Base-by-base conservation (phyloP, 768 basidiomycete genomes). In the Rhodotorula sphaerocarpa region DNA sequence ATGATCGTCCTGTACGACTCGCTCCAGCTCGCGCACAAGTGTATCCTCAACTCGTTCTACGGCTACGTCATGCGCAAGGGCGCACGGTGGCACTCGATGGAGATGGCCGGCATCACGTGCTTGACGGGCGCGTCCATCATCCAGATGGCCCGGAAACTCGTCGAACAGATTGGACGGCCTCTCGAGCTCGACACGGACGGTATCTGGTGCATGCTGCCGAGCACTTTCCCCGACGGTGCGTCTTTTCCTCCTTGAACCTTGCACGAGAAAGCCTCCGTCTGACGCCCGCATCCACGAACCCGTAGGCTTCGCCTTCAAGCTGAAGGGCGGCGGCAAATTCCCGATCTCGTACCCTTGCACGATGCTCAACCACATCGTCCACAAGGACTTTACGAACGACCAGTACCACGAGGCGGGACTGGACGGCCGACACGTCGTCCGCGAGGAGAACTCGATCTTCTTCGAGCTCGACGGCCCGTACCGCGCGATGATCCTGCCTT, bases 21-120 rank as follows among this genome's bases (percentile, higher is more conserved):
- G 7, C 82, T 99, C 39, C 95, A 99, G 75, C 85, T 99, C 31
- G 95, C 95, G 6, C 95, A 99, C 82, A 99, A 99, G 78, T 96
- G 92, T 73, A 99, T 99, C 74, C 83, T 99, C 69, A 99, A 99
- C 79, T 97, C 95, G 5, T 99, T 99, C 80, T 99, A 99, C 74
- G 95, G 95, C 41, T 99, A 99, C 71, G 93, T 99, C 74, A 97
- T 97, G 95, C 84, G 95, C 44, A 97, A 99, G 74, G 95, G 95
- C 55, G 95, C 95, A 23, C 80, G 95, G 34, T 99, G 95, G 95
- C 92, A 96, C 75, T 97, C 93, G 33, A 96, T 99, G 95, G 95
- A 99, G 79, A 99, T 99, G 95, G 95, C 95, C 1, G 95, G 95
- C 11, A 96, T 99, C 66, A 97, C 95, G 16, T 99, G 95, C 77